Evolutionary conservation across 2,329 filamentous ascomycete species (phyloP).

Genomic region (Phialemoniopsis sp.): DNA sequence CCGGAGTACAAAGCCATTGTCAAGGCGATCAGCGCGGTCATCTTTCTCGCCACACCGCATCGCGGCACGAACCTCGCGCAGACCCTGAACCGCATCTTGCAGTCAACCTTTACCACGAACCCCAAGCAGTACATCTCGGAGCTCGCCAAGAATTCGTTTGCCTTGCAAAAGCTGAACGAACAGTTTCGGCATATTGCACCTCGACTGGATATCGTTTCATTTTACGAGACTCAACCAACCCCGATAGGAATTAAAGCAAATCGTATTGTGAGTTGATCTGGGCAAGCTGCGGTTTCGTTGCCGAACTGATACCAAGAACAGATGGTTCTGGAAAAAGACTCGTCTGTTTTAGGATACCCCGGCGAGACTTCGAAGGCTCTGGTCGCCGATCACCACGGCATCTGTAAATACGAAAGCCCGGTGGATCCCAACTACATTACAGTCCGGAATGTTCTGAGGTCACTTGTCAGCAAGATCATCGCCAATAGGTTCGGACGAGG

Average conservation of each 20-base stretch:
- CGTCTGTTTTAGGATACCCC: conserved; percentile 20
- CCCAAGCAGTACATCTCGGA: conserved; percentile 17
- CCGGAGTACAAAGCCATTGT: conserved; percentile 14
- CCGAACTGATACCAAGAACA: too few relatives aligned
- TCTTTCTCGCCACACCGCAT: conserved; percentile 20
- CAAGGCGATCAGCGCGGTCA: conserved; percentile 10
- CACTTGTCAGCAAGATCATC: too few relatives aligned
- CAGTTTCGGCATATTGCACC: conserved; percentile 21
- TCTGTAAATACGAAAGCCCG: conserved; percentile 19
- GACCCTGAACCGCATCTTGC: conserved; percentile 13
- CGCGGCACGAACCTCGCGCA: conserved; percentile 15
- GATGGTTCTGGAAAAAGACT: conserved; percentile 17
- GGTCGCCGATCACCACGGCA: conserved; percentile 21
- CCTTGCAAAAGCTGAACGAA: conserved; percentile 23
- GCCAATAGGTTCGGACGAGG: too few relatives aligned
- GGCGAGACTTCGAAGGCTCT: conserved; percentile 16
- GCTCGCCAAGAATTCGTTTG: conserved; percentile 12
- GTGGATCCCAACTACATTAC: conserved; percentile 14
- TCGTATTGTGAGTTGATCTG: too few relatives aligned
- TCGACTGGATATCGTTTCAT: conserved; percentile 25
- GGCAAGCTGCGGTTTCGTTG: too few relatives aligned
- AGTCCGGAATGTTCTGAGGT: conserved; percentile 7
- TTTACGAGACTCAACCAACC: conserved; percentile 25
- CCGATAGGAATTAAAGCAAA: conserved; percentile 6
- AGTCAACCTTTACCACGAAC: conserved; percentile 8